Evolutionary conservation across 2,329 filamentous ascomycete species (phyloP).

Genomic region (Thermochaetoides dissita): DNA sequence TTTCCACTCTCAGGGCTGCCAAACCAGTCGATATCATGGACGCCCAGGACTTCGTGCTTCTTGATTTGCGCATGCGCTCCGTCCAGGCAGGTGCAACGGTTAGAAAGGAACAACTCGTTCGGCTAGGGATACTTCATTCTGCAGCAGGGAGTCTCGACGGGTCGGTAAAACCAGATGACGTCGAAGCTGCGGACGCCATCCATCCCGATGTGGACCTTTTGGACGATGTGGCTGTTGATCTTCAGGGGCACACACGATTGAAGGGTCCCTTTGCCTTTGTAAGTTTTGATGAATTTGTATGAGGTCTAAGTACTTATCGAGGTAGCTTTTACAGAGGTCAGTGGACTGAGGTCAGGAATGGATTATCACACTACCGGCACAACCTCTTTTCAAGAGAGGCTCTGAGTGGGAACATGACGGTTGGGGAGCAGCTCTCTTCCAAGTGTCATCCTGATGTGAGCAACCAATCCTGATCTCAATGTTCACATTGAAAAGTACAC

Average conservation of each 20-base stretch:
- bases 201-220: conserved; percentile 30
- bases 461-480: neutral
- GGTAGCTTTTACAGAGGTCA: too few relatives aligned
- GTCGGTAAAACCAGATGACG: conserved; percentile 61
- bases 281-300: too few relatives aligned
- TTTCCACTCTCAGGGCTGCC: conserved; percentile 28
- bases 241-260: too few relatives aligned
- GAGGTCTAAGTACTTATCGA: too few relatives aligned
- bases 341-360: neutral
- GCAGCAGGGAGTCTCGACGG: conserved; percentile 56
- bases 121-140: conserved; percentile 52
- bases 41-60: conserved; percentile 40
- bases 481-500: neutral
- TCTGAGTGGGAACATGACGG: neutral
- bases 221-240: conserved; percentile 32
- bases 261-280: too few relatives aligned
- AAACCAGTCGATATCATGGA: conserved; percentile 45
- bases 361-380: neutral
- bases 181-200: conserved; percentile 35
- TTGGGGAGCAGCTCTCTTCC: neutral
- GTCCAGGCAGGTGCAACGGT: conserved; percentile 58
- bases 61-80: conserved; percentile 27
- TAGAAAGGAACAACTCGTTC: conserved; percentile 64
- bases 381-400: neutral
- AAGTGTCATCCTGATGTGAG: neutral